A percentile compares a stretch with the other conserved stretches of the same genome.
phyloP scores from a whole-genome alignment of 768 basidiomycete species.

The Russula sp. region DNA sequence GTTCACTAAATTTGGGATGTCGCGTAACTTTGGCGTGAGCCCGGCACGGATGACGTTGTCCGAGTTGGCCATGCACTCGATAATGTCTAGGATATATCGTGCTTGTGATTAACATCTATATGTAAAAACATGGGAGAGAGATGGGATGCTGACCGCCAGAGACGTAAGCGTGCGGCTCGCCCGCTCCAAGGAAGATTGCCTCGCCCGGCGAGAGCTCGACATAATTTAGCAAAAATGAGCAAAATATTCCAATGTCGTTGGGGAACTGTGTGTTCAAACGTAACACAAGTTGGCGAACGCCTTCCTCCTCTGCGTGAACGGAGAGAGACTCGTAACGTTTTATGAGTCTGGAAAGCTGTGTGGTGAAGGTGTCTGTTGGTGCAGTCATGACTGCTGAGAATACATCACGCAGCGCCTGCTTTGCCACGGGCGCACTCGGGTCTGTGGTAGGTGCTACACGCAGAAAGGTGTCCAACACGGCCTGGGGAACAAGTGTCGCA shows the following conservation, averaged over 20 bases:
- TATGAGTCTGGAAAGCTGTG: conserved; percentile 57
- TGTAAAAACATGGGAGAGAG: conserved; percentile 5
- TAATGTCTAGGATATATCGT: conserved; percentile 63
- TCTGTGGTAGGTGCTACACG: conserved; percentile 44
- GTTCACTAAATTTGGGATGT: conserved; percentile 84
- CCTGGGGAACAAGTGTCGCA: conserved; percentile 58
- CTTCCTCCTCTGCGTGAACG: conserved; percentile 43
- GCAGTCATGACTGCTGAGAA: conserved; percentile 87
- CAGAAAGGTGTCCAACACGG: conserved; percentile 53
- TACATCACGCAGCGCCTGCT: conserved; percentile 64
- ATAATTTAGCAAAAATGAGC: conserved; percentile 85
- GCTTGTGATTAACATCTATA: not conserved
- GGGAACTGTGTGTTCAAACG: conserved; percentile 73
- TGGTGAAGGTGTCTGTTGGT: conserved; percentile 48
- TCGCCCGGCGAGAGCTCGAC: conserved; percentile 76
- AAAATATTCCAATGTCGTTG: conserved; percentile 90
- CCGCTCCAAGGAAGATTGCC: conserved; percentile 92
- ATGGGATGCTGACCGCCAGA: conserved; percentile 65
- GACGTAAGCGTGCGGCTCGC: conserved; percentile 96
- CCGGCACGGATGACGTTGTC: conserved; percentile 99
- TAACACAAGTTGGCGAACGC: conserved; percentile 60
- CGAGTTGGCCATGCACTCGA: conserved; percentile 98
- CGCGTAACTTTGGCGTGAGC: conserved; percentile 93
- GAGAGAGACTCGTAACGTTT: conserved; percentile 54
- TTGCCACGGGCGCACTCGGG: conserved; percentile 48